Percentiles rank a stretch among this genome's conserved stretches.
Conservation (phyloP, 2,329 filamentous ascomycete species). For the Orbilia ellipsospora region DNA sequence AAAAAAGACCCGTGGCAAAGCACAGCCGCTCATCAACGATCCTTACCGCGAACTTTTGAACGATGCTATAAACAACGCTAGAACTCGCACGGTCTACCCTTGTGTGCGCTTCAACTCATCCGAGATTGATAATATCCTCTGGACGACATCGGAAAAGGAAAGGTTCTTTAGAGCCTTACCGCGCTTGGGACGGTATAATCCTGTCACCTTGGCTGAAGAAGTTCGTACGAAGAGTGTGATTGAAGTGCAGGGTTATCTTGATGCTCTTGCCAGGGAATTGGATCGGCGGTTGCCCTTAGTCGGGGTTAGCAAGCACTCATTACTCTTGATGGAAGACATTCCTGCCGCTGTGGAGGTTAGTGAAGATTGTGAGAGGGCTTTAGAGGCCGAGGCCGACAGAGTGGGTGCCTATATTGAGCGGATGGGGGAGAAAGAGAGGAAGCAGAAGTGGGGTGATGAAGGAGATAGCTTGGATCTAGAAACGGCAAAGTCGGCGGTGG, state of each 20-base stretch:
- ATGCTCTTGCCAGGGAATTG: constrained; percentile 25
- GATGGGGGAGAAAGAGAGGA: constrained; percentile 25
- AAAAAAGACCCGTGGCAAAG: constrained; percentile 28
- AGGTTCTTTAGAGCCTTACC: constrained; percentile 48
- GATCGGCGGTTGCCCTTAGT: constrained; percentile 11
- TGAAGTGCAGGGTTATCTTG: constrained; percentile 47
- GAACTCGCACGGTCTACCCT: constrained; percentile 44
- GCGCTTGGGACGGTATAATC: constrained; percentile 37
- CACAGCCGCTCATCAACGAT: constrained; percentile 31
- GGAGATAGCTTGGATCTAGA: constrained; percentile 21
- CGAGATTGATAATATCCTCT: constrained; percentile 21
- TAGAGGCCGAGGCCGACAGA: constrained; percentile 48
- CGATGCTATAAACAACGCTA: constrained; percentile 43
- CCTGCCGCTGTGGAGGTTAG: constrained; percentile 51
- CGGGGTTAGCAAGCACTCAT: constrained; percentile 9
- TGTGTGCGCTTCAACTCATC: constrained; percentile 19
- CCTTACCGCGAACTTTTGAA: constrained; percentile 51
- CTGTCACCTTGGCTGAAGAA: constrained; percentile 28
- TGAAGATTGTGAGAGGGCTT: constrained; percentile 39
- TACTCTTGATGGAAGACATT: constrained; percentile 52
- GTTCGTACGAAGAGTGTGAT: constrained; percentile 44
- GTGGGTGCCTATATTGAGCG: constrained; percentile 19
- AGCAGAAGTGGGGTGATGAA: constrained; percentile 13
- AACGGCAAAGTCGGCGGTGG: constrained; percentile 1
- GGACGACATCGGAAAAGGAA: constrained; percentile 38